Base-by-base conservation (phyloP, 176 grass and related monocot species). In the Triticum turgidum region DNA sequence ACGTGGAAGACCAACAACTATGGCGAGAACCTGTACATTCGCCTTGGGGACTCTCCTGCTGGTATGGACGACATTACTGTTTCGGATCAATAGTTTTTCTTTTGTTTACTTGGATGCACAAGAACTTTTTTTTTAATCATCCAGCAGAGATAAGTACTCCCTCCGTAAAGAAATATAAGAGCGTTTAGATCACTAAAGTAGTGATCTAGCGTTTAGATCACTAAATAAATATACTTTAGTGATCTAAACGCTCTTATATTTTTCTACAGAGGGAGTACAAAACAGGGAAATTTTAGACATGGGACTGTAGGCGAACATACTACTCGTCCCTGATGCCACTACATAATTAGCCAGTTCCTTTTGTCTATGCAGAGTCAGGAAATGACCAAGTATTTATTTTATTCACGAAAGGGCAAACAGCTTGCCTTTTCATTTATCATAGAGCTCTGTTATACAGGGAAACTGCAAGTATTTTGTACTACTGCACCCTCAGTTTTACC, bases 11-110 rank as follows among this genome's bases (percentile, higher is more conserved):
- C 13, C 9, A 34, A 5, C 33, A 25, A 17, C 7, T 22, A n/a
- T 11, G 91, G 77, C 7, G 86, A 95, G 81, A 85, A 91, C 80
- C 54, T 95, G 1, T 95, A 91, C 35, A 63, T 95, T 18, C 59
- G 59, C 20, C 59, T 62, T 1, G 59, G 21, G 8, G 21, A 62
- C 59, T 62, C 59, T 62, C 21, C 59, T 67, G 90, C 59, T 67
- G 90, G 93, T 92, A 91, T 47, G 59, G 59, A 62, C 1, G 21
- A 9, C 21, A 62, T 62, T 62, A 10, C 8, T 62, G 7, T 62
- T 62, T 4, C 0, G 7, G 59, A 62, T 1, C 21, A 62, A 22
- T 62, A 62, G 21, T 1, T 21, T 22, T 29, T 29, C 18, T 29
- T 35, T 35, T 65, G 49, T 17, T 67, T 45, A 3, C 9, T 24